A percentile compares a stretch with the other conserved stretches of the same genome.
phyloP scores from a whole-genome alignment of 257 asterid genomes.

The Fraxinus americana region DNA sequence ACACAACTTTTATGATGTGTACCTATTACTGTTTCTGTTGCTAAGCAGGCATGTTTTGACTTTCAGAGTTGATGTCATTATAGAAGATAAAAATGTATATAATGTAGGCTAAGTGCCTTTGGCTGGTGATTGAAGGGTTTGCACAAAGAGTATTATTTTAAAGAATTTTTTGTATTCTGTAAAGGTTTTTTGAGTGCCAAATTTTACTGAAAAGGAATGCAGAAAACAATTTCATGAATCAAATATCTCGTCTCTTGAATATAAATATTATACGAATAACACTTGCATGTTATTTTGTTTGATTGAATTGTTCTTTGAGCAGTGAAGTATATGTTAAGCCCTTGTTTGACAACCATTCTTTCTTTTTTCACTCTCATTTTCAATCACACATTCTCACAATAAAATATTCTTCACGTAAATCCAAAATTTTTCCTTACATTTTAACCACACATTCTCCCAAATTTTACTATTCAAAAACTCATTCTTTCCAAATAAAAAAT shows the following conservation, averaged over 20 bases:
- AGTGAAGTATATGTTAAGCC: slow-evolving; percentile 6
- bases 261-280: not conserved
- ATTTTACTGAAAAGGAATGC: not conserved
- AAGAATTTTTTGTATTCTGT: not conserved
- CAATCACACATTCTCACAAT: too few relatives aligned
- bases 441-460: too few relatives aligned
- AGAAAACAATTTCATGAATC: not conserved
- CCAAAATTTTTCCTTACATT: too few relatives aligned
- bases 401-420: too few relatives aligned
- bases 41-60: not conserved
- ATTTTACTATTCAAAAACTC: too few relatives aligned
- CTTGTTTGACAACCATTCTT: too few relatives aligned
- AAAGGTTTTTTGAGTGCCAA: slow-evolving; percentile 1
- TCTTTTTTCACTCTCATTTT: too few relatives aligned
- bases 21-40: not conserved
- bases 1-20: not conserved
- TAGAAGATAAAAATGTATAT: not conserved
- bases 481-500: too few relatives aligned
- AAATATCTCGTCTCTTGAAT: not conserved
- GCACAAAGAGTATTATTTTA: not conserved
- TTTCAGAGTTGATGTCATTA: not conserved
- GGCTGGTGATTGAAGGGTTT: not conserved
- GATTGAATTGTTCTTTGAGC: not conserved
- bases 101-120: not conserved
- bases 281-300: not conserved